These are phyloP conservation scores for Beauveria asiatica DNA, from an alignment of 2,329 filamentous ascomycete genomes.

Conservation along the genomic window DNA sequence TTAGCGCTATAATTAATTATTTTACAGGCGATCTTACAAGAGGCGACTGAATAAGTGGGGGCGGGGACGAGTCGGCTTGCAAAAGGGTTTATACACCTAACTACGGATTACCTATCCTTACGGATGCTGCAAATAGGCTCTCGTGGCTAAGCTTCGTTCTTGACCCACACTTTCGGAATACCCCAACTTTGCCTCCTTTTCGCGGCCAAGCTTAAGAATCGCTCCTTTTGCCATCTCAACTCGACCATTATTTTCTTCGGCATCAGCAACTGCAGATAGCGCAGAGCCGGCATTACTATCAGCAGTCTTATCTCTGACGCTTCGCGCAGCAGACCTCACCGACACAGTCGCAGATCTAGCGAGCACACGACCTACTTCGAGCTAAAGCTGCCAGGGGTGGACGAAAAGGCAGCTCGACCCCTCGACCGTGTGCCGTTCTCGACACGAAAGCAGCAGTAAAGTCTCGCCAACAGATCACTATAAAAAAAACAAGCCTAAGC, in stretches of 20 bases:
- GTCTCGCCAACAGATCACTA: background rate
- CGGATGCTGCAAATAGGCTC: too few relatives aligned
- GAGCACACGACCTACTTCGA: background rate
- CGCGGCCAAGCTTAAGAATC: background rate
- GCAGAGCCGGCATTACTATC: background rate
- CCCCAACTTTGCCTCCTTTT: constrained; percentile 3
- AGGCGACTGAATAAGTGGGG: too few relatives aligned
- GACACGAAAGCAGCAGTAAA: too few relatives aligned
- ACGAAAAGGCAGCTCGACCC: background rate
- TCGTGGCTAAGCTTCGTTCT: background rate
- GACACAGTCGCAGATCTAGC: background rate
- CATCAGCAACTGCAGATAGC: background rate
- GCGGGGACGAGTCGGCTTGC: too few relatives aligned
- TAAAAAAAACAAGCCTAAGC: background rate
- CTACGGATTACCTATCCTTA: too few relatives aligned
- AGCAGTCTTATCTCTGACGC: background rate
- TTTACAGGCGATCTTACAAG: too few relatives aligned
- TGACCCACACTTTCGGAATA: constrained; percentile 7
- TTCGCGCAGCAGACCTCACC: background rate
- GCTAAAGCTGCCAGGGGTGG: constrained; percentile 5
- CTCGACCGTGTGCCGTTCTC: background rate
- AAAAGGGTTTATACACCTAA: too few relatives aligned
- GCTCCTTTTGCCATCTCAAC: constrained; percentile 1
- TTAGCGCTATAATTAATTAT: too few relatives aligned
- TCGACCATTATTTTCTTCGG: background rate